Evolutionary conservation across 768 basidiomycete species (phyloP).

Genomic region (Tulasnella sp.): DNA sequence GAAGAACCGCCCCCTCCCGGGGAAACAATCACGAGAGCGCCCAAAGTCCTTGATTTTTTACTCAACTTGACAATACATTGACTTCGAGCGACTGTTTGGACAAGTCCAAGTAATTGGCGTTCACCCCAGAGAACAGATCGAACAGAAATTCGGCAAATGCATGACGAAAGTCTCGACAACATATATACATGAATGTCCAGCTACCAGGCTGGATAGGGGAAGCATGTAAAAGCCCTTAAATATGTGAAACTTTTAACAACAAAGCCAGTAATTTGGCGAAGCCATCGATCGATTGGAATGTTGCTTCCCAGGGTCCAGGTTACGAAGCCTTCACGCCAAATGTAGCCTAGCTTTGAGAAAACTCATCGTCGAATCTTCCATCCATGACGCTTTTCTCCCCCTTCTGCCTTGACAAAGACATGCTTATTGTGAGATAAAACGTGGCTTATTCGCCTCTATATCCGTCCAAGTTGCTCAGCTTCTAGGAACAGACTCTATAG

Average conservation of each 20-base stretch:
- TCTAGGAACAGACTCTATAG: background rate
- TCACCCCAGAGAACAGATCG: background rate
- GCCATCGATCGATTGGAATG: too few relatives aligned
- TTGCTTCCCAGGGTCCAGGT: too few relatives aligned
- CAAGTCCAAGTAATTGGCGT: too few relatives aligned
- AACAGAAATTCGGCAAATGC: background rate
- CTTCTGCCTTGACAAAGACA: background rate
- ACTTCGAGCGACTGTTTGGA: too few relatives aligned
- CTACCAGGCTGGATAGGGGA: background rate
- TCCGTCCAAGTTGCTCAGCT: background rate
- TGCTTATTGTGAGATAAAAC: background rate
- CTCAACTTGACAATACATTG: too few relatives aligned
- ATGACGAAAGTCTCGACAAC: background rate
- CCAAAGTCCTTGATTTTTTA: too few relatives aligned
- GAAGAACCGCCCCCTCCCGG: too few relatives aligned
- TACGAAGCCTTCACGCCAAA: too few relatives aligned
- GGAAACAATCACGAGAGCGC: too few relatives aligned
- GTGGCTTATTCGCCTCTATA: background rate
- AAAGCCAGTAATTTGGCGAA: too few relatives aligned
- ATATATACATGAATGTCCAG: background rate
- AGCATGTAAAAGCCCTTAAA: too few relatives aligned
- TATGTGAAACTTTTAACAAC: too few relatives aligned
- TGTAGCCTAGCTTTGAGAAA: background rate
- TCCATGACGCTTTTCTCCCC: background rate
- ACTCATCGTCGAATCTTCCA: background rate